Conservation (phyloP, 169 alveolate species). For the Eimeria sp. region DNA sequence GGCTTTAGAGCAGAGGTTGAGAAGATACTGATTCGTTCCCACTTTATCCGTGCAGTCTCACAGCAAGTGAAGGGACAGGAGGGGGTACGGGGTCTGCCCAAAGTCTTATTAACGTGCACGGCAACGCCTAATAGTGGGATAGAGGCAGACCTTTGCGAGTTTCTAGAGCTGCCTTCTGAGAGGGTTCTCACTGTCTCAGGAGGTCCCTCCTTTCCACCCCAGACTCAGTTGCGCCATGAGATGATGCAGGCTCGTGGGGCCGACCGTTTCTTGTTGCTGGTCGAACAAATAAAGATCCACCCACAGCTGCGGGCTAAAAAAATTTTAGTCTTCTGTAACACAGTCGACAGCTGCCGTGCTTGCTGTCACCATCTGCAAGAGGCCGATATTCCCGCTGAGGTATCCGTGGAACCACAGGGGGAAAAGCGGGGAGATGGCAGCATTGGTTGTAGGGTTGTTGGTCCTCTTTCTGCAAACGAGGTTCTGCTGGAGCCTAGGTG, state of each 20-base stretch:
- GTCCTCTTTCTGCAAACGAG: background rate
- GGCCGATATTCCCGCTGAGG: slow-evolving; percentile 69
- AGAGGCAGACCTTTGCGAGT: slow-evolving; percentile 24
- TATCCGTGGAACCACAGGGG: background rate
- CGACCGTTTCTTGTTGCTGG: slow-evolving; percentile 56
- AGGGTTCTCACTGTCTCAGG: slow-evolving; percentile 53
- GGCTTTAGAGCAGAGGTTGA: slow-evolving; percentile 38
- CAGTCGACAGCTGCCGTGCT: slow-evolving; percentile 79
- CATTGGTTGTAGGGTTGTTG: background rate
- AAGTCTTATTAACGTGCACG: slow-evolving; percentile 49
- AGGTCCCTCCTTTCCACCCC: slow-evolving; percentile 46
- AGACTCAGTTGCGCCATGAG: slow-evolving; percentile 66
- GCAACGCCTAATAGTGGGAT: slow-evolving; percentile 66
- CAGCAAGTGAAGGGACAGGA: background rate
- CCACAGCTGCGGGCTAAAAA: slow-evolving; percentile 48
- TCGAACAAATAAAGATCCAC: slow-evolving; percentile 61
- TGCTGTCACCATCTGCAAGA: slow-evolving; percentile 74
- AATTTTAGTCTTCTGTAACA: slow-evolving; percentile 74
- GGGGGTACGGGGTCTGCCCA: background rate
- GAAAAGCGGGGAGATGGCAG: background rate
- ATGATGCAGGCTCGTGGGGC: slow-evolving; percentile 65
- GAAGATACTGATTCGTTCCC: slow-evolving; percentile 41
- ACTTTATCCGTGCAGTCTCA: background rate
- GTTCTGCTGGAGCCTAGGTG: background rate
- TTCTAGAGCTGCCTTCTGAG: slow-evolving; percentile 4